phyloP scores from a whole-genome alignment of 352 stramenopile genomes.

The Globisporangium paddicum region DNA sequence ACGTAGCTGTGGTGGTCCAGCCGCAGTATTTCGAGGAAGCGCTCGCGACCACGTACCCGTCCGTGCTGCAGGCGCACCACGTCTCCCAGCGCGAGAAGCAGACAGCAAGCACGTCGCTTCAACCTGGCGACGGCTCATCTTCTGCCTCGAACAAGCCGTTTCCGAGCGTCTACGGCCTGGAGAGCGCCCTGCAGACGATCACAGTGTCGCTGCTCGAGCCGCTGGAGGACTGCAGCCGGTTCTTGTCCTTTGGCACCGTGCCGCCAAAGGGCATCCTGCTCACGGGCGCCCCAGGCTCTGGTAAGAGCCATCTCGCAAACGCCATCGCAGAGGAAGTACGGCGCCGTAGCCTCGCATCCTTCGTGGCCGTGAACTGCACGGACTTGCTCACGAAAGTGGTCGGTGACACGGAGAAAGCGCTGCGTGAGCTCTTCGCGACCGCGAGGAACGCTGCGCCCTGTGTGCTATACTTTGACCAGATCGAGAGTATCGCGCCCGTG shows the following conservation, averaged over 20 bases:
- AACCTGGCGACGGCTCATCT: conserved; percentile 1
- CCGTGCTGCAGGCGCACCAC: conserved; percentile 93
- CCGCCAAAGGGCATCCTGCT: conserved; percentile 97
- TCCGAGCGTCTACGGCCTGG: conserved; percentile 93
- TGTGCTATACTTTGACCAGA: conserved; percentile 89
- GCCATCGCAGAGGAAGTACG: conserved; percentile 58
- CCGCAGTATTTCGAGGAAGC: conserved; percentile 78
- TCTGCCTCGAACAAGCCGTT: conserved; percentile 19
- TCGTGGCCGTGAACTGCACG: conserved; percentile 85
- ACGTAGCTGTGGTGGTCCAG: conserved; percentile 7
- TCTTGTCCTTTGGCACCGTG: conserved; percentile 96
- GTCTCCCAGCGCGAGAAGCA: conserved; percentile 75
- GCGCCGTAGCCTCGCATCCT: conserved; percentile 62
- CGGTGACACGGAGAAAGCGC: conserved; percentile 84
- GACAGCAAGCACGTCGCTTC: conserved; percentile 23
- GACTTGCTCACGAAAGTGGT: conserved; percentile 90
- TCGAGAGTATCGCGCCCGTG: conserved; percentile 84
- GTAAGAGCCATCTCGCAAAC: conserved; percentile 95
- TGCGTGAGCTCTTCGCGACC: conserved; percentile 85
- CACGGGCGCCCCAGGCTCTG: conserved; percentile 96
- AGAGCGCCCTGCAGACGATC: conserved; percentile 95
- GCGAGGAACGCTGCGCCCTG: conserved; percentile 84
- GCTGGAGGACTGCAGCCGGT: conserved; percentile 93
- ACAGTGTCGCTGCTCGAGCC: conserved; percentile 97
- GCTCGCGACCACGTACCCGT: conserved; percentile 91